phyloP scores from a whole-genome alignment of 2,329 filamentous ascomycete species.

The Simplicillium aogashimaense region DNA sequence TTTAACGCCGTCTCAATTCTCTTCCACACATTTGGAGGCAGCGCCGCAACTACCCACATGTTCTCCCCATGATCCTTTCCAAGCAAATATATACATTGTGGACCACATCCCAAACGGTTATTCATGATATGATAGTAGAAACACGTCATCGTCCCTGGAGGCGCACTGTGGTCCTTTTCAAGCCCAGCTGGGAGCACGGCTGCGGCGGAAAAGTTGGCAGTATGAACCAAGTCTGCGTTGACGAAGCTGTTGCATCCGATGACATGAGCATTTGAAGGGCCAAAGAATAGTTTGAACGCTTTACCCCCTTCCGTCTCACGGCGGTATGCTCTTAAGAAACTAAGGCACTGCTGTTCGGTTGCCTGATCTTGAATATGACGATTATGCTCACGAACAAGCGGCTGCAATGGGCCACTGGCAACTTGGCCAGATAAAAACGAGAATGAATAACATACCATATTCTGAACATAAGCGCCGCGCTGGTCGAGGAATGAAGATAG shows the following conservation, averaged over 20 bases:
- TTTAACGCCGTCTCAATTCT: not conserved
- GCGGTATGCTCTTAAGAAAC: not conserved
- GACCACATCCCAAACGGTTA: not conserved
- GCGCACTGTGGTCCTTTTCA: not conserved
- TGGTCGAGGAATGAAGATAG: not conserved
- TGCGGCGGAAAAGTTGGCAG: not conserved
- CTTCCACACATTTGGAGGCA: not conserved
- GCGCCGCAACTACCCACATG: not conserved
- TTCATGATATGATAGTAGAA: conserved; percentile 2
- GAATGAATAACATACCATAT: not conserved
- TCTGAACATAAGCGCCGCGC: not conserved
- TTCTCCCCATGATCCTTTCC: conserved; percentile 1
- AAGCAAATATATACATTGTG: conserved; percentile 2
- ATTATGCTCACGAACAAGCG: not conserved
- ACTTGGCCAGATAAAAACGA: not conserved
- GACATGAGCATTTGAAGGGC: not conserved
- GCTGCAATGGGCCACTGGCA: not conserved
- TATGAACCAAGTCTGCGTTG: not conserved
- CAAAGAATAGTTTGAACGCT: conserved; percentile 1
- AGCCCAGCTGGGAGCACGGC: not conserved
- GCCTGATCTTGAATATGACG: not conserved
- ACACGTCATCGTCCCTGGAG: conserved; percentile 1
- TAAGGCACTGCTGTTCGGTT: not conserved
- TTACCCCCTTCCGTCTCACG: not conserved
- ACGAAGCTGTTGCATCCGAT: conserved; percentile 1